Percentiles rank a stretch among this genome's conserved stretches.
Evolutionary conservation across 1,284 basidiomycete species (phyloP).

Genomic region (Malassezia brasiliensis): DNA sequence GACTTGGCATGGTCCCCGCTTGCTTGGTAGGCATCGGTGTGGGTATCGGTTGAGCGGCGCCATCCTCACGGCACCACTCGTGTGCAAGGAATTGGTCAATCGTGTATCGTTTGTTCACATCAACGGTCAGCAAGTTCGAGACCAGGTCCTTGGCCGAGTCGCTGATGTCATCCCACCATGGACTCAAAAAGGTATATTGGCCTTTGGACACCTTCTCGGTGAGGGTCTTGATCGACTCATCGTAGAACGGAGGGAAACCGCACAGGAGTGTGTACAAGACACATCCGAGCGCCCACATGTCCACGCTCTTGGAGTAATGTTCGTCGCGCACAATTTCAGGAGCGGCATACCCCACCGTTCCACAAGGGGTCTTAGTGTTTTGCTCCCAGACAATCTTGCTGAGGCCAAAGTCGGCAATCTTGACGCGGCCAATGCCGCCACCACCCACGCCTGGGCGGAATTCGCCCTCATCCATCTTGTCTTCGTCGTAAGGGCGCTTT

Average conservation of each 20-base stretch:
- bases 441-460: slow-evolving; percentile 83
- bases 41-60: neutral
- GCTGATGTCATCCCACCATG: slow-evolving; percentile 98
- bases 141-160: slow-evolving; percentile 86
- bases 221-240: slow-evolving; percentile 93
- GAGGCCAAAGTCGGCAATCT: slow-evolving; percentile 97
- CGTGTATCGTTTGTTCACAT: slow-evolving; percentile 86
- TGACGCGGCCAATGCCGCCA: slow-evolving; percentile 92
- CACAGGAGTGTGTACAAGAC: slow-evolving; percentile 97
- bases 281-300: slow-evolving; percentile 99
- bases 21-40: neutral
- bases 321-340: slow-evolving; percentile 99
- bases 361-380: slow-evolving; percentile 97
- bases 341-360: slow-evolving; percentile 97
- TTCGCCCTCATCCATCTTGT: slow-evolving; percentile 96
- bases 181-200: slow-evolving; percentile 94
- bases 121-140: slow-evolving; percentile 85
- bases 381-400: slow-evolving; percentile 99
- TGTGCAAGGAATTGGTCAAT: slow-evolving; percentile 96
- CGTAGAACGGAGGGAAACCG: slow-evolving; percentile 95
- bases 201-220: slow-evolving; percentile 97
- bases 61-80: slow-evolving; percentile 65
- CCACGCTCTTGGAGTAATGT: slow-evolving; percentile 92
- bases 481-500: slow-evolving; percentile 82
- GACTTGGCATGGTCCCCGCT: neutral